phyloP scores from a whole-genome alignment of 495 filamentous ascomycete species.

The Penicillium alfredii region DNA sequence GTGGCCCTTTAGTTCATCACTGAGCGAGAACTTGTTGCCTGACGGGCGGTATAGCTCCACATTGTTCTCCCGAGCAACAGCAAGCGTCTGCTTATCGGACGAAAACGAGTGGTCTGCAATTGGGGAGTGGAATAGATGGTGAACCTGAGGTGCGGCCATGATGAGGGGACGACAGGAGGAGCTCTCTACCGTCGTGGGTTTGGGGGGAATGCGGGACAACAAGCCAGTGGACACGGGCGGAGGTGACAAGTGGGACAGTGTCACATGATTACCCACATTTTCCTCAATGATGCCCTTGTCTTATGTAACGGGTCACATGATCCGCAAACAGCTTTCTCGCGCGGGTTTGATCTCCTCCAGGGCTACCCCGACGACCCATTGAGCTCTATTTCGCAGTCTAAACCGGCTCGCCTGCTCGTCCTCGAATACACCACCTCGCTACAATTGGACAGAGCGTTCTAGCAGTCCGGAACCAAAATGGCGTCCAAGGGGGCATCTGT shows the following conservation, averaged over 20 bases:
- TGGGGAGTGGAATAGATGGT: slow-evolving; percentile 94
- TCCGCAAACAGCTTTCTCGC: too few species aligned
- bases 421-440: background rate
- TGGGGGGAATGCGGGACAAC: slow-evolving; percentile 4
- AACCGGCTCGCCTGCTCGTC: too few species aligned
- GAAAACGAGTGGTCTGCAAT: slow-evolving; percentile 98
- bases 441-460: background rate
- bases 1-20: slow-evolving; percentile 90
- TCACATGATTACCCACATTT: too few species aligned
- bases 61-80: slow-evolving; percentile 82
- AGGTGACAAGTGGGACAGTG: too few species aligned
- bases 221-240: slow-evolving; percentile 5
- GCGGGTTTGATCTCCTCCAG: background rate
- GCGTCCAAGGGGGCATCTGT: slow-evolving; percentile 33
- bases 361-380: too few species aligned
- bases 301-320: slow-evolving; percentile 29
- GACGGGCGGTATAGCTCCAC: slow-evolving; percentile 80
- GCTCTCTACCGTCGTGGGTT: slow-evolving; percentile 90
- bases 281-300: slow-evolving; percentile 28
- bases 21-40: slow-evolving; percentile 72
- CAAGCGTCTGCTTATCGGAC: slow-evolving; percentile 79
- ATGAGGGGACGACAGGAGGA: slow-evolving; percentile 78
- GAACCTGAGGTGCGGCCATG: slow-evolving; percentile 84
- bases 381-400: too few species aligned
- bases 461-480: too few species aligned